Percentiles rank a stretch among this genome's conserved stretches.
Conservation (phyloP, 2,329 filamentous ascomycete species). For the Aspergillus sp. region DNA sequence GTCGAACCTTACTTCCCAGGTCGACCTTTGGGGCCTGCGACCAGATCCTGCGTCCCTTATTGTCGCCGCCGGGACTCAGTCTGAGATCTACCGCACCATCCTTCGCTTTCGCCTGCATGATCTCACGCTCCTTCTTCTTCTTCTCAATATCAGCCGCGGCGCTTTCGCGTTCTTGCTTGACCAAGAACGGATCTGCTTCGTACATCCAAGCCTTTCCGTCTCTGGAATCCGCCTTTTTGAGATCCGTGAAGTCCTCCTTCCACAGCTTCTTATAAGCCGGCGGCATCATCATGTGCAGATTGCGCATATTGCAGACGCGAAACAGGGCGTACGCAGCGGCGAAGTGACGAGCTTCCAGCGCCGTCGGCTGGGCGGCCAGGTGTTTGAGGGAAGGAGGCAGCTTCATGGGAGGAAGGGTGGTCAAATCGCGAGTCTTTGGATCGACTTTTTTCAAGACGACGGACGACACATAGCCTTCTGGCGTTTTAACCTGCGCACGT, state of each 20-base stretch:
- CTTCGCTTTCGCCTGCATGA: constrained; percentile 52
- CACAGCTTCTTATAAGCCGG: constrained; percentile 82
- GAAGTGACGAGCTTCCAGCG: constrained; percentile 86
- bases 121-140: constrained; percentile 63
- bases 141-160: constrained; percentile 67
- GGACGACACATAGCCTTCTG: constrained; percentile 67
- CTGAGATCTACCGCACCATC: constrained; percentile 53
- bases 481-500: constrained; percentile 49
- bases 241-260: constrained; percentile 73
- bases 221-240: constrained; percentile 73
- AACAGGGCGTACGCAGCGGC: constrained; percentile 87
- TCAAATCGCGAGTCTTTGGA: constrained; percentile 70
- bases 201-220: constrained; percentile 81
- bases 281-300: constrained; percentile 87
- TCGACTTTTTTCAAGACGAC: constrained; percentile 68
- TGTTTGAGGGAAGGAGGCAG: constrained; percentile 68
- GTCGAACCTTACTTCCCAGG: constrained; percentile 73
- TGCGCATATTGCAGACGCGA: constrained; percentile 88
- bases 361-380: constrained; percentile 64
- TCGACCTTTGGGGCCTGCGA: constrained; percentile 79
- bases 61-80: constrained; percentile 25
- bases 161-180: constrained; percentile 68
- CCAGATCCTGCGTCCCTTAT: constrained; percentile 61
- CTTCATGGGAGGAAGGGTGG: constrained; percentile 69
- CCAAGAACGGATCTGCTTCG: constrained; percentile 85